Percentiles rank a stretch among this genome's conserved stretches.
These are phyloP conservation scores for Sporisorium exsertum DNA, from an alignment of 1,284 basidiomycete genomes.

Conservation along the genomic window DNA sequence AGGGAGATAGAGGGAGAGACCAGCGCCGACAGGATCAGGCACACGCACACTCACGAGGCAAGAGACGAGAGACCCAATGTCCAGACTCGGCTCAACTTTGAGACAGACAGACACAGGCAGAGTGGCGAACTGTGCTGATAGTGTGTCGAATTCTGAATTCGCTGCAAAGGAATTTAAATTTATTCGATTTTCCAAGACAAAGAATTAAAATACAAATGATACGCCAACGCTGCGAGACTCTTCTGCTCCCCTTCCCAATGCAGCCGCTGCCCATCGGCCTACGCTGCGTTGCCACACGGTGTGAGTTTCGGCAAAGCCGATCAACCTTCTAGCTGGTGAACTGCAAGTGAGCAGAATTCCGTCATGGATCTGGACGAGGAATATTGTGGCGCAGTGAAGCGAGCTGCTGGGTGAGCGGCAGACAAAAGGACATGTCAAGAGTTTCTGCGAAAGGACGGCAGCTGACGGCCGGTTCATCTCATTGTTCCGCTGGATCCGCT, in stretches of 20 bases:
- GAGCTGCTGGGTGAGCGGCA: background rate
- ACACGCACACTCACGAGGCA: background rate
- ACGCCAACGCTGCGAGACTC: background rate
- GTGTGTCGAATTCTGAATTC: background rate
- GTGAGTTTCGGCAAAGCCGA: no score
- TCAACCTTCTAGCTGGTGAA: no score
- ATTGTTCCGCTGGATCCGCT: background rate
- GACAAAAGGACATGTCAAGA: no score
- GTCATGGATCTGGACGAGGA: background rate
- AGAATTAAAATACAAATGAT: background rate
- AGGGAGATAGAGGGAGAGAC: background rate
- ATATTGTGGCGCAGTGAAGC: background rate
- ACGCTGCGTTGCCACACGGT: no score
- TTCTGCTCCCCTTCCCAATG: no score
- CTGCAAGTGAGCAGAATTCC: background rate
- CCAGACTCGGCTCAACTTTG: conserved; percentile 3
- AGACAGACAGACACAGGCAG: background rate
- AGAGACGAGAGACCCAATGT: background rate
- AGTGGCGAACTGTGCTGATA: background rate
- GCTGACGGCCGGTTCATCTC: background rate
- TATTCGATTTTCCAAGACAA: background rate
- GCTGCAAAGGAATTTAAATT: background rate
- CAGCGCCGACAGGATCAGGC: background rate
- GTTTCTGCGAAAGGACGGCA: background rate
- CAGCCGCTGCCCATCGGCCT: no score